These are phyloP conservation scores for Biscogniauxia sp. DNA, from an alignment of 2,329 filamentous ascomycete species.

Conservation along the genomic window DNA sequence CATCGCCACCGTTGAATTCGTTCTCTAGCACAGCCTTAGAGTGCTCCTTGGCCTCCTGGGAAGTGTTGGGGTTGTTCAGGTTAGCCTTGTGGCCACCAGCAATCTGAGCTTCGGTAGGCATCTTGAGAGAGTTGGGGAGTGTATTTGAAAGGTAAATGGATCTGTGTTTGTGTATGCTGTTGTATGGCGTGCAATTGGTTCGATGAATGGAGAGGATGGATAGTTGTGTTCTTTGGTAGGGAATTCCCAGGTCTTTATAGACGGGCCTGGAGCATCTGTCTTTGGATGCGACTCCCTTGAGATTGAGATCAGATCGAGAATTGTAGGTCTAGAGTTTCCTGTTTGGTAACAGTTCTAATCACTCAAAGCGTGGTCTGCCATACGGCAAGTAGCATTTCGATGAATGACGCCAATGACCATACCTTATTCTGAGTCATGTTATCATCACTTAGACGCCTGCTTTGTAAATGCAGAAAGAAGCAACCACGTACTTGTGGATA, in stretches of 20 bases:
- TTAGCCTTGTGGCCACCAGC: slow-evolving; percentile 60
- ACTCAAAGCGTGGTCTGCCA: too few species aligned
- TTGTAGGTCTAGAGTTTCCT: background rate
- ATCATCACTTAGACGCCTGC: background rate
- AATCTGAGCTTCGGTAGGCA: slow-evolving; percentile 50
- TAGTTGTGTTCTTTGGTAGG: background rate
- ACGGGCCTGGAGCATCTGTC: background rate
- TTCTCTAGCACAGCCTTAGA: slow-evolving; percentile 52
- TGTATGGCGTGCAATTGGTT: background rate
- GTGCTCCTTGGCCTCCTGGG: slow-evolving; percentile 54
- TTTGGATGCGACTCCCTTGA: too few species aligned
- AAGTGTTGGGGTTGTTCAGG: slow-evolving; percentile 55
- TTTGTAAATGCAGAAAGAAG: background rate
- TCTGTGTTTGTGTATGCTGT: background rate
- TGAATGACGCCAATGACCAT: background rate
- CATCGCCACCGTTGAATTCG: slow-evolving; percentile 43
- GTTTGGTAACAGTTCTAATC: background rate
- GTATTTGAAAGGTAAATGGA: background rate
- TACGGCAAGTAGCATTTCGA: background rate
- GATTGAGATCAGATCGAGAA: too few species aligned
- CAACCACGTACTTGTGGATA: background rate
- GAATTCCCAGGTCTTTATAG: background rate
- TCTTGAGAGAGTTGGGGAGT: slow-evolving; percentile 27
- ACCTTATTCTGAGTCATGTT: background rate
- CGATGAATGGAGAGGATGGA: background rate